phyloP scores from a whole-genome alignment of 371 early-diverging fungal species.

The Rhizomucor pusillus region DNA sequence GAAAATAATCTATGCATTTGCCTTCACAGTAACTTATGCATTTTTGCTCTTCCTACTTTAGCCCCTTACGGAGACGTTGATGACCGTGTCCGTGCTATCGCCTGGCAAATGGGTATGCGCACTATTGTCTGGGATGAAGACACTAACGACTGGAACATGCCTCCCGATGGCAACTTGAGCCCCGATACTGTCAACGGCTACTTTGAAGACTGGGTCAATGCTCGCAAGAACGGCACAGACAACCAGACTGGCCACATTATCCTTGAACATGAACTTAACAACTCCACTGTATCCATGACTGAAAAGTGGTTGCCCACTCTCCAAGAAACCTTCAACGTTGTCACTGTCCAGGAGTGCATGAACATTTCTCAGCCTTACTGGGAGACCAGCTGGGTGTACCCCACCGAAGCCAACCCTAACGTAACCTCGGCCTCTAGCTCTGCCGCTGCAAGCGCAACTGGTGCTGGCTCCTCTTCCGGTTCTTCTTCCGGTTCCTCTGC shows the following conservation, averaged over 20 bases:
- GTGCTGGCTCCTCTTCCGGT: slow-evolving; percentile 3
- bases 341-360: slow-evolving; percentile 47
- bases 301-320: slow-evolving; percentile 48
- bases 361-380: slow-evolving; percentile 51
- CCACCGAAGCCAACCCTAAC: slow-evolving; percentile 22
- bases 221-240: slow-evolving; percentile 27
- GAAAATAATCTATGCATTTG: too few species aligned
- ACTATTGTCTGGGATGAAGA: slow-evolving; percentile 47
- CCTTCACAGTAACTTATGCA: neutral
- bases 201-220: slow-evolving; percentile 38
- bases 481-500: neutral
- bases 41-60: slow-evolving; percentile 1
- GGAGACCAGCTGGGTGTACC: slow-evolving; percentile 40
- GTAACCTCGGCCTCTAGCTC: slow-evolving; percentile 3
- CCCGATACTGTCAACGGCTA: slow-evolving; percentile 34
- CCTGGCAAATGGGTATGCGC: slow-evolving; percentile 48
- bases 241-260: slow-evolving; percentile 39
- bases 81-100: slow-evolving; percentile 54
- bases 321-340: slow-evolving; percentile 41
- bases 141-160: slow-evolving; percentile 48
- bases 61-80: slow-evolving; percentile 53
- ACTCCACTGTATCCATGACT: slow-evolving; percentile 44
- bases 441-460: slow-evolving; percentile 7
- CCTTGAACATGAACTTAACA: slow-evolving; percentile 51
- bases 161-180: slow-evolving; percentile 35